Evolutionary conservation across 192 early-diverging fungal species (phyloP).

Genomic region (Entomortierella chlamydospora): DNA sequence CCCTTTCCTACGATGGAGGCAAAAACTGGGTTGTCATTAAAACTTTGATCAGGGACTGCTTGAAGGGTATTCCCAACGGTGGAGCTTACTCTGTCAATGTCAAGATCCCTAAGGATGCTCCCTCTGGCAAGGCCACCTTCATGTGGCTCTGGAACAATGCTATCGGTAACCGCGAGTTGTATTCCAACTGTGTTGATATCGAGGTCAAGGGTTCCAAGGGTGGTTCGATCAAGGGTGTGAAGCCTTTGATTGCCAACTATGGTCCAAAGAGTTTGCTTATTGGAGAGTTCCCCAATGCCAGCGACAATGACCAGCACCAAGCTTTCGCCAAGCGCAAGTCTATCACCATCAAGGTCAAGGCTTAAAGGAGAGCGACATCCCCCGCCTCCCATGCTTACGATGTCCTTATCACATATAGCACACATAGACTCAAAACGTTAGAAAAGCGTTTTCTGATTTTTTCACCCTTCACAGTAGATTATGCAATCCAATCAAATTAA

Average conservation of each 20-base stretch:
- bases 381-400: too few species aligned
- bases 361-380: too few species aligned
- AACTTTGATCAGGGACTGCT: conserved; percentile 60
- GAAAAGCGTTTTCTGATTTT: too few species aligned
- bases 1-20: conserved; percentile 70
- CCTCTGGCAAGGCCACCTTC: conserved; percentile 44
- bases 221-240: conserved; percentile 51
- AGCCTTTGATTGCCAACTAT: conserved; percentile 56
- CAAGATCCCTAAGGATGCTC: conserved; percentile 41
- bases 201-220: conserved; percentile 59
- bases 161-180: conserved; percentile 77
- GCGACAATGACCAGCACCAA: conserved; percentile 26
- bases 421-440: too few species aligned
- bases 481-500: too few species aligned
- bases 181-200: conserved; percentile 80
- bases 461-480: too few species aligned
- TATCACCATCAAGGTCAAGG: conserved; percentile 28
- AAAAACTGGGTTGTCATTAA: conserved; percentile 71
- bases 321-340: conserved; percentile 33
- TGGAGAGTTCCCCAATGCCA: conserved; percentile 57
- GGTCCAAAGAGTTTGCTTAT: conserved; percentile 25
- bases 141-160: conserved; percentile 80
- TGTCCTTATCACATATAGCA: too few species aligned
- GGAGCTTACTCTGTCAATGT: conserved; percentile 35
- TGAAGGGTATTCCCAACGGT: conserved; percentile 28